Evolutionary conservation across 805 yeast species (phyloP).

Genomic region (Candida bentonensis): DNA sequence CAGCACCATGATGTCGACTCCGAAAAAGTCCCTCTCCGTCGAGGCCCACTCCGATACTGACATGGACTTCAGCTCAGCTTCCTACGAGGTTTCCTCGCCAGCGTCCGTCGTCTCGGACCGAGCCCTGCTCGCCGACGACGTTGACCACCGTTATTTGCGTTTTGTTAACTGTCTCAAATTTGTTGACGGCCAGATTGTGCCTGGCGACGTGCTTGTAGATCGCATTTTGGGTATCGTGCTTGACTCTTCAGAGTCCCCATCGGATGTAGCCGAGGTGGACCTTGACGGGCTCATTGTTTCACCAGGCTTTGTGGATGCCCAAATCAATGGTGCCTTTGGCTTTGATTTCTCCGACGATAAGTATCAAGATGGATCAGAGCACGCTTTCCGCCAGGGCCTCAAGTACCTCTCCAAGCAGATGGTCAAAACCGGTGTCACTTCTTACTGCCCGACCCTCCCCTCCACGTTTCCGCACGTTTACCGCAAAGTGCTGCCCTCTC

Average conservation of each 20-base stretch:
- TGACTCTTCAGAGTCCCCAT: slow-evolving; percentile 13
- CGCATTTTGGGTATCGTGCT: slow-evolving; percentile 29
- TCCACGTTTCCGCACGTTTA: slow-evolving; percentile 38
- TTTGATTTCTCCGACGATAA: slow-evolving; percentile 32
- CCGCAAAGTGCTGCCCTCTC: slow-evolving; percentile 31
- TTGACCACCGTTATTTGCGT: background rate
- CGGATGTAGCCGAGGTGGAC: slow-evolving; percentile 23
- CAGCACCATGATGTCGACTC: background rate
- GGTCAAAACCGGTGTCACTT: slow-evolving; percentile 38
- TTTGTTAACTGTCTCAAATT: background rate
- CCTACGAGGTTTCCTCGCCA: slow-evolving; percentile 19
- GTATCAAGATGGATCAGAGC: slow-evolving; percentile 18
- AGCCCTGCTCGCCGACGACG: slow-evolving; percentile 2
- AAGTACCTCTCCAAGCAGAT: slow-evolving; percentile 15
- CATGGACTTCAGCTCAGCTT: background rate
- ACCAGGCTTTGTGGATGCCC: slow-evolving; percentile 45
- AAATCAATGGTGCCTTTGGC: slow-evolving; percentile 45
- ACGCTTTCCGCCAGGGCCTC: slow-evolving; percentile 12
- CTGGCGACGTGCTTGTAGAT: slow-evolving; percentile 32
- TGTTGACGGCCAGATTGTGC: slow-evolving; percentile 10
- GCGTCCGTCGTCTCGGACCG: slow-evolving; percentile 28
- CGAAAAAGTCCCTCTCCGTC: background rate
- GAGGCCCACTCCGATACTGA: background rate
- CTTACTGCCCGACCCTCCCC: slow-evolving; percentile 43
- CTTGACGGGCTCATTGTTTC: slow-evolving; percentile 34